Percentiles rank a stretch among this genome's conserved stretches.
Evolutionary conservation across 208 protist genomes (phyloP).

Genomic region (Acanthamoeba royreba): DNA sequence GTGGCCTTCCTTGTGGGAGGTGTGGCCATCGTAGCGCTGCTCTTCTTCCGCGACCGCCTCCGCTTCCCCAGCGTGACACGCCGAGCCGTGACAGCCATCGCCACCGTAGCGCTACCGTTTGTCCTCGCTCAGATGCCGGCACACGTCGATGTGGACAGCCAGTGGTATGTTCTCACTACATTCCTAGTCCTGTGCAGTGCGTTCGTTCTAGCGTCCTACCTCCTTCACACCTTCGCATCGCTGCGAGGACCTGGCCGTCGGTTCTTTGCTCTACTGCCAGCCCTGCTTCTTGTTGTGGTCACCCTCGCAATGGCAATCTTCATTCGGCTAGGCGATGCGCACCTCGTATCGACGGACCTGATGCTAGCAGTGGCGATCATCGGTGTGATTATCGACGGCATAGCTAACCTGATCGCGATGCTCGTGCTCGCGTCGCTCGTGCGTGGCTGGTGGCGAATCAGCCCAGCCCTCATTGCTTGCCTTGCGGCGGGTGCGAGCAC

Average conservation of each 20-base stretch:
- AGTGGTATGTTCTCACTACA: background rate
- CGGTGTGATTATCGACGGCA: background rate
- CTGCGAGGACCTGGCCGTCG: background rate
- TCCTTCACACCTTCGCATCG: background rate
- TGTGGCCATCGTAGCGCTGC: background rate
- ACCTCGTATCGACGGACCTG: background rate
- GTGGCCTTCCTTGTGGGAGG: background rate
- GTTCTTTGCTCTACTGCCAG: background rate
- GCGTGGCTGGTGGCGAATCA: background rate
- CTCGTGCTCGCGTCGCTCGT: background rate
- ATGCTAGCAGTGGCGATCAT: background rate
- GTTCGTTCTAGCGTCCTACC: background rate
- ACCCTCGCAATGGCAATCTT: background rate
- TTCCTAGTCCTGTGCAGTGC: background rate
- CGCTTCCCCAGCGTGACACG: background rate
- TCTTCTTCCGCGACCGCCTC: background rate
- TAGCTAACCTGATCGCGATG: background rate
- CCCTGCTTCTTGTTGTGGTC: background rate
- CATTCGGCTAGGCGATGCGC: background rate
- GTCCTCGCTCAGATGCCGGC: constrained; percentile 19
- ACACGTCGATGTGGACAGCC: background rate
- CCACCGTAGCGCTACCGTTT: background rate
- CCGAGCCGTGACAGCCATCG: background rate
- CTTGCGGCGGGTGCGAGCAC: background rate
- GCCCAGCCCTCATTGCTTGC: background rate